Evolutionary conservation across 2,329 filamentous ascomycete genomes (phyloP), one percentile per base, ranked within the genome.

Genomic region (Mariannaea sp.): DNA sequence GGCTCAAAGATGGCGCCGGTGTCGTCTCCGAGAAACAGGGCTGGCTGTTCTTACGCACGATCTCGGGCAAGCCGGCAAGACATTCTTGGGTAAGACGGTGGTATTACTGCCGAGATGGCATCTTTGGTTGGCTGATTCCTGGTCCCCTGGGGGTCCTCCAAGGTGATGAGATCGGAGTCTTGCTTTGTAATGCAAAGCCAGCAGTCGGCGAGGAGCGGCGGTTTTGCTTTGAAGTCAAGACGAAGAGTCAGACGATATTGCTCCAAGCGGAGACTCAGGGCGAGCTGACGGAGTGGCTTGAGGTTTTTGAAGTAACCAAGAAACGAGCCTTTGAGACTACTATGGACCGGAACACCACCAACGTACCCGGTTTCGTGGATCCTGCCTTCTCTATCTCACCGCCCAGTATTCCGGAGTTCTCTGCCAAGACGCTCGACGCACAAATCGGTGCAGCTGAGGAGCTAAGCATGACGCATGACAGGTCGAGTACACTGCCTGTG

Each of bases 221-320:
- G 13, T 99, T 97, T 73, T 97, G 94, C 70, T 97, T 99, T 66
- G 94, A 99, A 73, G 89, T 99, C 66, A 99, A 97, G 78, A 99
- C 94, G 2, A 99, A 97, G 72, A 96, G 90, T 66, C 89, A 89
- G 58, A 94, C 87, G 43, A 86, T 96, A 58, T 77, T 97, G 54
- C 79, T 99, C 3, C 94, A 99, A 73, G 90, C 93, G 4, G 94
- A 99, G 70, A 96, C 91, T 0, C 94, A 99, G 70, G 79, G 77
- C 43, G 90, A 97, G 68, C 81, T 99, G n/a, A 92, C 89, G 53
- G 90, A 96, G 65, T 99, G 94, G 94, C 85, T 99, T 49, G 85
- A 90, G 59, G 87, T 93, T 0, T 97, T 99, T 64, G 93, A 99
- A 63, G 84, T 92, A 13, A 92, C 93, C 47, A 99, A 99, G 75